phyloP scores from a whole-genome alignment of 2,329 filamentous ascomycete species.

The Pleurostoma richardsiae region DNA sequence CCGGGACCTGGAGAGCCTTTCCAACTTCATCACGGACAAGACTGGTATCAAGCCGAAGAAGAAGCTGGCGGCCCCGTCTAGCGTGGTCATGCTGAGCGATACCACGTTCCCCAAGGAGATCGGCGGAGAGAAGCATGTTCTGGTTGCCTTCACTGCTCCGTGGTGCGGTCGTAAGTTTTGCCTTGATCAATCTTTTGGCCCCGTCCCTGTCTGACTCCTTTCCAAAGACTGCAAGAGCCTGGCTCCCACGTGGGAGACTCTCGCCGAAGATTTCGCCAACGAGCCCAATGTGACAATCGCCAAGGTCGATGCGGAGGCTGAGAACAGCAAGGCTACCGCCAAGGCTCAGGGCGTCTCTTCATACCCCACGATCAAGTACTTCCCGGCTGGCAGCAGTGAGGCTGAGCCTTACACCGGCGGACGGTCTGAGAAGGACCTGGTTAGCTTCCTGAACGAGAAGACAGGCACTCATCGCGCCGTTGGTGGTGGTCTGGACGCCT shows the following conservation, averaged over 20 bases:
- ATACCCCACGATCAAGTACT: constrained; percentile 98
- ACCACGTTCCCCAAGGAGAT: constrained; percentile 70
- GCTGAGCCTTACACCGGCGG: constrained; percentile 67
- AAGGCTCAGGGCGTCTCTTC: constrained; percentile 72
- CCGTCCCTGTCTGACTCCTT: constrained; percentile 2
- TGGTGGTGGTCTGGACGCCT: constrained; percentile 73
- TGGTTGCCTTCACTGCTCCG: constrained; percentile 95
- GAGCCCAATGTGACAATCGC: constrained; percentile 80
- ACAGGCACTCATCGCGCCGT: constrained; percentile 78
- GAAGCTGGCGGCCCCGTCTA: constrained; percentile 67
- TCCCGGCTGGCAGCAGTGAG: constrained; percentile 76
- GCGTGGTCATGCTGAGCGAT: constrained; percentile 77
- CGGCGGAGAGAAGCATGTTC: constrained; percentile 80
- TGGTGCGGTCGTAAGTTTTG: constrained; percentile 90
- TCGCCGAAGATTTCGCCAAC: constrained; percentile 74
- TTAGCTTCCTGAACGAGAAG: constrained; percentile 83
- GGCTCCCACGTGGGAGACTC: constrained; percentile 82
- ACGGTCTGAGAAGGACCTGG: constrained; percentile 70
- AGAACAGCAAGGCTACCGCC: constrained; percentile 75
- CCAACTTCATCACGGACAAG: constrained; percentile 78
- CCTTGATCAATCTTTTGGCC: not conserved
- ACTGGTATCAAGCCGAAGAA: constrained; percentile 76
- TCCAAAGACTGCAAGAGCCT: constrained; percentile 88
- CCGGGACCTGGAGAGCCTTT: constrained; percentile 81
- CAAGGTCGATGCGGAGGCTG: constrained; percentile 91